Percentiles rank a stretch among this genome's conserved stretches.
phyloP scores from a whole-genome alignment of 140 eudicot species.

The Flaveria floridana region DNA sequence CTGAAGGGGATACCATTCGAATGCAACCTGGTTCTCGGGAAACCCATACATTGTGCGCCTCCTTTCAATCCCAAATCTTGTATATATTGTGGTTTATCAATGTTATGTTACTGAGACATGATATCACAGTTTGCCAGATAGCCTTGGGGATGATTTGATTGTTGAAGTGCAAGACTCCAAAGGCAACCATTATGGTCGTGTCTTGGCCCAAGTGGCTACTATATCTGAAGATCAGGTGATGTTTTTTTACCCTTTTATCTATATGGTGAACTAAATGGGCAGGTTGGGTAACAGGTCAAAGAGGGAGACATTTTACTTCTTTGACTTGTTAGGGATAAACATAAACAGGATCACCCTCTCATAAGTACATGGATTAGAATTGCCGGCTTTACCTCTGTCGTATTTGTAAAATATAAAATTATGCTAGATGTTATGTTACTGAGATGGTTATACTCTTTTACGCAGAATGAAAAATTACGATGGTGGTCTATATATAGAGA shows the following conservation, averaged over 20 bases:
- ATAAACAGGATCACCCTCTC: neutral
- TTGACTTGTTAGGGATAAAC: neutral
- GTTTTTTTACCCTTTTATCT: neutral
- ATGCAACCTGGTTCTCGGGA: slow-evolving; percentile 90
- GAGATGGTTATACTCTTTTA: neutral
- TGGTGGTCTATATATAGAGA: slow-evolving; percentile 91
- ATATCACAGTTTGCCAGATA: slow-evolving; percentile 73
- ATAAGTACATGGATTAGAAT: neutral
- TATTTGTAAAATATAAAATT: neutral
- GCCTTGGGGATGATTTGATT: slow-evolving; percentile 73
- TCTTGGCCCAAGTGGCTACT: slow-evolving; percentile 74
- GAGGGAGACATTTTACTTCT: neutral
- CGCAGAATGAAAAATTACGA: slow-evolving; percentile 76
- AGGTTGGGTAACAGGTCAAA: neutral
- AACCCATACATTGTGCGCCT: slow-evolving; percentile 71
- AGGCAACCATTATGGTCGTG: slow-evolving; percentile 74
- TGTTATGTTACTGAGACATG: slow-evolving; percentile 29
- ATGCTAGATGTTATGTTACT: slow-evolving; percentile 19
- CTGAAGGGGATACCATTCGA: slow-evolving; percentile 67
- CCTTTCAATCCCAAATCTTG: slow-evolving; percentile 19
- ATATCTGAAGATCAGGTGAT: slow-evolving; percentile 73
- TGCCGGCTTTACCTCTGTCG: neutral
- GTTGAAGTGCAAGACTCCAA: slow-evolving; percentile 74
- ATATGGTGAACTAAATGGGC: neutral
- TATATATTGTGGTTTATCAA: neutral